Evolutionary conservation across 179 eudicot genomes (phyloP).

Genomic region (Heliamphora pulchella): DNA sequence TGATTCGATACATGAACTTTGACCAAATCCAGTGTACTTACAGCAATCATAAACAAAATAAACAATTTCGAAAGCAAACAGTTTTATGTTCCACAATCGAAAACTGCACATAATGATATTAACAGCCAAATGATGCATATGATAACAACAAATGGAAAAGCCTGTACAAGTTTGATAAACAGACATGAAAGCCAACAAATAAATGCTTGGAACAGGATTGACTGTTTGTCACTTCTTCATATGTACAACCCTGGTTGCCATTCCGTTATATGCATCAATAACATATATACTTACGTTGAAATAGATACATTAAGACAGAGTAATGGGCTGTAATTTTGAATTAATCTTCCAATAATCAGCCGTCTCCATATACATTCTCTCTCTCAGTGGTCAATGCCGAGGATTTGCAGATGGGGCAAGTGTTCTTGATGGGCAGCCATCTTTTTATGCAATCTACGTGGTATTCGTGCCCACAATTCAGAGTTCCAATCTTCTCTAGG

Average conservation of each 20-base stretch:
- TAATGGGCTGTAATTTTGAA: neutral
- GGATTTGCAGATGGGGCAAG: conserved; percentile 88
- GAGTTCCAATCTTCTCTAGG: conserved; percentile 49
- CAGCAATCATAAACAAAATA: neutral
- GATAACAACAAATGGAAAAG: neutral
- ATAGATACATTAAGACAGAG: neutral
- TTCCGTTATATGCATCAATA: conserved; percentile 15
- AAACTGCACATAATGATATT: conserved; percentile 12
- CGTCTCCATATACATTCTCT: conserved; percentile 10
- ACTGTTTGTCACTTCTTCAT: conserved; percentile 15
- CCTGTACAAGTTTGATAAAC: conserved; percentile 26
- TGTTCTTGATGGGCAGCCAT: conserved; percentile 81
- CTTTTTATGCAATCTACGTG: conserved; percentile 71
- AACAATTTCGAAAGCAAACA: conserved; percentile 11
- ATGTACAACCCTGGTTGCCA: neutral
- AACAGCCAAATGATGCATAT: conserved; percentile 7
- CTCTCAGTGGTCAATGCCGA: conserved; percentile 40
- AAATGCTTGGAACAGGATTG: conserved; percentile 20
- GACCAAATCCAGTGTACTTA: neutral
- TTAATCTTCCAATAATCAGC: neutral
- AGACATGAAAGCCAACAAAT: conserved; percentile 18
- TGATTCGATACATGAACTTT: neutral
- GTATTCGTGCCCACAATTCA: conserved; percentile 86
- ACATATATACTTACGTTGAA: conserved; percentile 6
- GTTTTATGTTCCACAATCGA: conserved; percentile 8